phyloP scores from a whole-genome alignment of 192 early-diverging fungal genomes.

The Geosiphon pyriformis region DNA sequence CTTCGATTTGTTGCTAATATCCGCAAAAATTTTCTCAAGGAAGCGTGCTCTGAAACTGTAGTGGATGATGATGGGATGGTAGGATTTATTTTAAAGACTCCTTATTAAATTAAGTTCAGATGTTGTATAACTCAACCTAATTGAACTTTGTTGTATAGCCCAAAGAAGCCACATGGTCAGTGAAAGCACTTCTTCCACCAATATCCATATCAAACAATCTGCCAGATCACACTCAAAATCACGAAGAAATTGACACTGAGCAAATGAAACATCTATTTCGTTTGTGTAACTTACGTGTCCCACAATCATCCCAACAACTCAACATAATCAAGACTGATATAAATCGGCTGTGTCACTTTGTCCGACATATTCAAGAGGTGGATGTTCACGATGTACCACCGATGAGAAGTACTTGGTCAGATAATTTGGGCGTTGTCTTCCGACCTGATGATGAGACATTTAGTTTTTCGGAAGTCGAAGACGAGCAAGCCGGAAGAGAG shows the following conservation, averaged over 20 bases:
- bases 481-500: conserved; percentile 19
- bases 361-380: conserved; percentile 23
- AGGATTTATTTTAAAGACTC: not conserved
- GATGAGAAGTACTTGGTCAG: conserved; percentile 28
- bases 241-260: conserved; percentile 18
- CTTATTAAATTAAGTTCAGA: not conserved
- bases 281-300: conserved; percentile 20
- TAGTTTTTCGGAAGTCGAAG: conserved; percentile 3
- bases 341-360: conserved; percentile 28
- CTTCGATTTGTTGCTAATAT: no score
- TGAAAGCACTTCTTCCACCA: conserved; percentile 24
- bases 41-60: no score
- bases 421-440: not conserved
- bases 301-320: not conserved
- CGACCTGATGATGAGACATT: conserved; percentile 7
- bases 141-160: conserved; percentile 2
- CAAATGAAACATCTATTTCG: conserved; percentile 23
- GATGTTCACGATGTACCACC: conserved; percentile 24
- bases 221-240: not conserved
- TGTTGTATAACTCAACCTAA: not conserved
- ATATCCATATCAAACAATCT: no score
- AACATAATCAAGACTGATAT: conserved; percentile 29
- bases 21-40: no score
- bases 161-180: conserved; percentile 31
- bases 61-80: not conserved